Base-by-base conservation (phyloP, 306 rosid genomes). In the Notholithocarpus densiflorus region DNA sequence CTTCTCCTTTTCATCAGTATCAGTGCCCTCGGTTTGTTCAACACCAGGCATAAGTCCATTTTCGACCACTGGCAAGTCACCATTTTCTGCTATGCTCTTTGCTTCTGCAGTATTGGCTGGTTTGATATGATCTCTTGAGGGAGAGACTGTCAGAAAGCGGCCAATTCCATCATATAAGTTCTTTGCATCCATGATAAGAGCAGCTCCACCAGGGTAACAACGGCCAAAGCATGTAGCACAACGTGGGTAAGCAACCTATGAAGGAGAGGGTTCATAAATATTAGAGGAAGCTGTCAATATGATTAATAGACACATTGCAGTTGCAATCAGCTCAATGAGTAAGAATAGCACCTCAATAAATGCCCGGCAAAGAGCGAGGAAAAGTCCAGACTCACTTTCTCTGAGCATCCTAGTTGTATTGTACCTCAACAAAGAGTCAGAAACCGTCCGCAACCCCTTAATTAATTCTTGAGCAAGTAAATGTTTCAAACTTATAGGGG, bases 221-320 rank as follows among this genome's bases (percentile, higher is more conserved):
- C 97, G 96, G 52, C 99, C 99, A 73, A 93, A 96, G 82, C 98
- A 93, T 27, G 93, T 87, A 21, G 99, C 97, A 68, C 93, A 93
- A 56, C 93, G 91, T 64, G 98, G 96, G 86, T 86, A 95, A 68
- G 91, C 92, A 82, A 91, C 94, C 98, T 95, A 76, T 17, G 76
- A 24, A 85, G 27, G 59, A 52, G 78, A 75, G 52, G 27, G 13
- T 66, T 31, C 52, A 66, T 11, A 66, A 18, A 57, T 8, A 56
- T 80, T 82, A 78, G 52, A 56, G 77, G 51, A 78, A 19, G 29
- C 59, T 54, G 79, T 54, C 20, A 76, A 51, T 65, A 79, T 31
- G 27, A 32, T 52, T 60, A 43, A 40, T 54, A 19, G 61, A 75
- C 23, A 57, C 4, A 51, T 31, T 59, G 66, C 71, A 24, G 59